Percentiles rank a stretch among this genome's conserved stretches.
Conservation (phyloP, 2,329 filamentous ascomycete genomes). For the Intubia oerlemansii region DNA sequence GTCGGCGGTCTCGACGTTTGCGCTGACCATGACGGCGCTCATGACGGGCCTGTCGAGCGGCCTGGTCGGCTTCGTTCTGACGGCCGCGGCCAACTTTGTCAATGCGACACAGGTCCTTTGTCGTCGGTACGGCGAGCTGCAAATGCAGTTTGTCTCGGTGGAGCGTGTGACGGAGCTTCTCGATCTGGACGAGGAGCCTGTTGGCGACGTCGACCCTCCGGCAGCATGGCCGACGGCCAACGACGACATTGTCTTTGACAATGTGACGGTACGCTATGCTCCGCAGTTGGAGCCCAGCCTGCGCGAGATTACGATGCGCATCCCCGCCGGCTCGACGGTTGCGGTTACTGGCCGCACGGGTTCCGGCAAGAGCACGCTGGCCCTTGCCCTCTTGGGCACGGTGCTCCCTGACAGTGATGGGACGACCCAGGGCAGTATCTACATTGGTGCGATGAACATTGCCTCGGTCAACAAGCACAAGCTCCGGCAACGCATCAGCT, state of each 20-base stretch:
- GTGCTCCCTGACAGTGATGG: constrained; percentile 21
- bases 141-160: constrained; percentile 83
- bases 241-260: constrained; percentile 54
- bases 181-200: constrained; percentile 53
- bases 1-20: constrained; percentile 52
- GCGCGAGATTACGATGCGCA: constrained; percentile 43
- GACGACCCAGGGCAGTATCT: constrained; percentile 22
- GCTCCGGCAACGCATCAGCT: constrained; percentile 35
- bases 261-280: constrained; percentile 62
- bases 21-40: constrained; percentile 53
- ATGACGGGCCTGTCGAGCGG: constrained; percentile 56
- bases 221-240: constrained; percentile 53
- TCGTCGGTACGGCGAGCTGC: constrained; percentile 59
- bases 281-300: constrained; percentile 56
- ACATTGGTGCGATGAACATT: constrained; percentile 31
- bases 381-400: constrained; percentile 34
- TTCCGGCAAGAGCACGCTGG: constrained; percentile 67
- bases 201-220: constrained; percentile 36
- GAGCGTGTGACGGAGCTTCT: constrained; percentile 71
- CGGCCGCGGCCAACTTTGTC: constrained; percentile 49
- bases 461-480: constrained; percentile 29
- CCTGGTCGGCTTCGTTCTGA: constrained; percentile 64
- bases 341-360: constrained; percentile 64
- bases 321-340: constrained; percentile 41
- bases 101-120: constrained; percentile 52